These are phyloP conservation scores for Saccharum officinarum DNA, from an alignment of 176 grass and related monocot genomes.

Conservation along the genomic window DNA sequence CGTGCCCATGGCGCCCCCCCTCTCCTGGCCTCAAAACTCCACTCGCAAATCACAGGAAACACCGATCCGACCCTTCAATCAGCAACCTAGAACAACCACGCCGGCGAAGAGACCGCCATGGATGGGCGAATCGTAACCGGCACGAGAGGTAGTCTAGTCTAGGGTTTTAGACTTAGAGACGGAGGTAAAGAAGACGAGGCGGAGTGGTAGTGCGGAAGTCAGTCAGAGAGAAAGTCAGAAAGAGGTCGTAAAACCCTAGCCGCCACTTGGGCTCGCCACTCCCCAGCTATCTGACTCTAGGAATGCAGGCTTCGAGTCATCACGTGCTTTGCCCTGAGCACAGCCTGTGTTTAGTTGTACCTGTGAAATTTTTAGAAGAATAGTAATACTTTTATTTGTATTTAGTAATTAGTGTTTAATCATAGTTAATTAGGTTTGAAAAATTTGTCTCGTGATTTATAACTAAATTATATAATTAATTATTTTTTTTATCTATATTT, in stretches of 20 bases:
- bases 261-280: constrained; percentile 13
- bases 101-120: constrained; percentile 40
- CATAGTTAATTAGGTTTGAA: too few relatives aligned
- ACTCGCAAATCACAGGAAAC: background rate
- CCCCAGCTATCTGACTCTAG: background rate
- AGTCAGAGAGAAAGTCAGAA: background rate
- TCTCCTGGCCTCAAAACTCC: background rate
- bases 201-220: background rate
- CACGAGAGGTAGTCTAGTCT: background rate
- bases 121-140: background rate
- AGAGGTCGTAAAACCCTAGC: constrained; percentile 59
- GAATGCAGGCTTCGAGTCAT: background rate
- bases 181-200: constrained; percentile 9
- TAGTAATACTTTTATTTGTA: too few relatives aligned
- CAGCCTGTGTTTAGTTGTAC: too few relatives aligned
- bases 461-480: too few relatives aligned
- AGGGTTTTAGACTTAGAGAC: constrained; percentile 5
- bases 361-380: too few relatives aligned
- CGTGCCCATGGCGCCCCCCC: constrained; percentile 44
- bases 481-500: too few relatives aligned
- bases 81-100: constrained; percentile 14
- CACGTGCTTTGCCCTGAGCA: background rate
- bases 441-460: too few relatives aligned
- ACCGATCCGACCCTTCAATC: background rate
- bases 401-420: too few relatives aligned